Percentiles rank a stretch among this genome's conserved stretches.
Conservation (phyloP, 106 monocot genomes). For the Dioscorea dumetorum region DNA sequence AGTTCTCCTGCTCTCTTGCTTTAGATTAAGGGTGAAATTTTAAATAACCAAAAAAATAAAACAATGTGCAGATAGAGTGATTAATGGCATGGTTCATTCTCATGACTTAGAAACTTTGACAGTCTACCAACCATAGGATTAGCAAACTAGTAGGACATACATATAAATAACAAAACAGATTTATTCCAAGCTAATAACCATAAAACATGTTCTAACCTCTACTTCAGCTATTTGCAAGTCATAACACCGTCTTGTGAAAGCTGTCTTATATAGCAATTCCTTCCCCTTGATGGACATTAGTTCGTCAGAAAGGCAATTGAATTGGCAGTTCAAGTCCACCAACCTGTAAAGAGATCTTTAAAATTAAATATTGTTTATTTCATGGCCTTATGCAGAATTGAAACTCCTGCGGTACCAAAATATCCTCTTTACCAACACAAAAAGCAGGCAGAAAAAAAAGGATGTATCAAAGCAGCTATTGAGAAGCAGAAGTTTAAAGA, state of each 20-base stretch:
- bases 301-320: conserved; percentile 23
- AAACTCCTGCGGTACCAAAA: background rate
- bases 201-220: conserved; percentile 38
- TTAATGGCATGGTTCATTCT: background rate
- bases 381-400: background rate
- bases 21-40: background rate
- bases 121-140: background rate
- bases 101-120: background rate
- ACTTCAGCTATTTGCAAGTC: conserved; percentile 69
- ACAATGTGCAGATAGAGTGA: background rate
- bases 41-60: background rate
- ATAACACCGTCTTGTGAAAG: conserved; percentile 60
- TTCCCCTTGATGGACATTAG: conserved; percentile 30
- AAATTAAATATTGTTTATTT: background rate
- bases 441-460: background rate
- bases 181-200: background rate
- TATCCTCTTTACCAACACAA: background rate
- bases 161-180: background rate
- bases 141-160: background rate
- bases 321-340: conserved; percentile 20
- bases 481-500: background rate
- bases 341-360: conserved; percentile 30
- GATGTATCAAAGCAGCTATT: background rate
- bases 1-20: background rate
- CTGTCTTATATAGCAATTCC: conserved; percentile 41